Conservation (phyloP, 1,139 yeast species). For the Geotrichum aggregatum region DNA sequence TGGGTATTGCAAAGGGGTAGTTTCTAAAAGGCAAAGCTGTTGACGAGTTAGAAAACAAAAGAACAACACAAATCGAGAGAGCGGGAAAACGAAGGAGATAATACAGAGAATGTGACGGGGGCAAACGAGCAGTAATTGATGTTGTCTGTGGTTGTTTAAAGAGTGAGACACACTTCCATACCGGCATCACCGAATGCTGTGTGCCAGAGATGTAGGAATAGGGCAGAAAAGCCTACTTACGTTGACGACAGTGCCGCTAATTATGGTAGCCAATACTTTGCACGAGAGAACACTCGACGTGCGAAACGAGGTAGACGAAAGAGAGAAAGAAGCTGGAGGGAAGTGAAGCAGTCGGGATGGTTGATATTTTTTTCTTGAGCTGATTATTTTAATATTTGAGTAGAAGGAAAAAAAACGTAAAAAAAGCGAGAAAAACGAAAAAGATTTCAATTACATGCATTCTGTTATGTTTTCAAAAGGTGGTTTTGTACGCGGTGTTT, state of each 20-base stretch:
- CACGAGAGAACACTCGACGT: neutral
- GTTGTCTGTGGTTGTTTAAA: neutral
- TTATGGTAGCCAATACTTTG: neutral
- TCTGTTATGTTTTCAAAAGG: neutral
- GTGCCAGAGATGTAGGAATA: neutral
- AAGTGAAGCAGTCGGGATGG: neutral
- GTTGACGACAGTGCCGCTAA: neutral
- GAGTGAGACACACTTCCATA: conserved; percentile 2
- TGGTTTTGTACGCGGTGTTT: neutral
- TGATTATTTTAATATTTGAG: neutral
- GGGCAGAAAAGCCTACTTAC: no score
- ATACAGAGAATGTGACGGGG: neutral
- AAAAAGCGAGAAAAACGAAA: no score
- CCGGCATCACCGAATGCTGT: neutral
- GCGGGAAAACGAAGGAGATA: neutral
- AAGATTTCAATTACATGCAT: neutral
- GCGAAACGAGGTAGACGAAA: neutral
- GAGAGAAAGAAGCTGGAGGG: neutral
- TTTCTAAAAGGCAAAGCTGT: neutral
- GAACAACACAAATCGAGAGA: neutral
- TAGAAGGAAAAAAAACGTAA: neutral
- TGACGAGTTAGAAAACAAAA: neutral
- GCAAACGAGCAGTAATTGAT: neutral
- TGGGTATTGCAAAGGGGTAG: neutral
- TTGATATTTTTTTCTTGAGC: neutral